Base-by-base conservation (phyloP, 805 yeast species). In the Ogataea salicorniae region DNA sequence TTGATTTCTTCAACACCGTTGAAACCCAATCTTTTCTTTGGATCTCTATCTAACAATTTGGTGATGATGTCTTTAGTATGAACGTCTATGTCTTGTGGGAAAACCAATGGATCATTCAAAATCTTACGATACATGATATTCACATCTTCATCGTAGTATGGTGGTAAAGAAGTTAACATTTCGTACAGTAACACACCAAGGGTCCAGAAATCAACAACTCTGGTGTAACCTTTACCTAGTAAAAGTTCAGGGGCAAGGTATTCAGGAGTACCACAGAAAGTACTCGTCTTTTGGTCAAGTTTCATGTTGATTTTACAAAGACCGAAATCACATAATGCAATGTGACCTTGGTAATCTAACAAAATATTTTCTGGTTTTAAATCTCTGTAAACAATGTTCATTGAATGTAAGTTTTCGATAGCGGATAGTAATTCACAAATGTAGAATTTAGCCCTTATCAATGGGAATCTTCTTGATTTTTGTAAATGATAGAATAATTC, bases 161-260 rank as follows among this genome's bases (percentile, higher is more conserved):
- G 99, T 5, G 99, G 99, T 56, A 94, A 75, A 1, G 98, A 97
- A 1, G 97, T 90, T 51, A 94, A 73, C 99, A 94, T 94, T 63
- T 92, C 99, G 64, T 89, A 94, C 40, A 94, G 72, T 46, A 94
- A 73, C 16, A 92, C 91, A 38, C 99, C 99, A 57, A 94, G 73
- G 1, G 99, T 94, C 99, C 99, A 94, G 92, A 97, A 94, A 68
- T 94, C 99, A 20, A 94, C 98, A 9, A 86, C 85, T 65, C 96
- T 83, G 2, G 98, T 90, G 67, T 94, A 94, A 1, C 98, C 98
- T 63, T 87, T 90, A 42, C 95, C 94, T 58, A 90, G 72, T 42
- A 94, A 72, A 56, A 94, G 73, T 68, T 94, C 99, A 1, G 99
- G 99, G 1, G 98, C 97, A 56, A 94, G 74, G 67, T 94, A 94